Evolutionary conservation across 345 rosid species (phyloP), one percentile per base, ranked within the genome.

Genomic region (Eucalyptus marginata): DNA sequence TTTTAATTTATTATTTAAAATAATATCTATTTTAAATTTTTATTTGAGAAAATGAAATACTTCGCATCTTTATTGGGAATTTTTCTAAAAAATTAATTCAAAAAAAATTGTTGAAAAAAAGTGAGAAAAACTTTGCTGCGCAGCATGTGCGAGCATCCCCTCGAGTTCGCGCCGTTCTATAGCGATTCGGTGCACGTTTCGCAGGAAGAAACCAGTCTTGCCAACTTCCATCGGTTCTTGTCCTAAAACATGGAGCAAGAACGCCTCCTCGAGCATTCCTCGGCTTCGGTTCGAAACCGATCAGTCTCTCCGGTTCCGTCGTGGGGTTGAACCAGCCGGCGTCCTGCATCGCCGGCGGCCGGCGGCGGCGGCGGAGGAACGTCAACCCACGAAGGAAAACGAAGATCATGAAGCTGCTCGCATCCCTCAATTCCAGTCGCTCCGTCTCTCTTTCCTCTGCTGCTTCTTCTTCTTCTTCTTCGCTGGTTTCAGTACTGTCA

Each of bases 21-120:
- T 56, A 54, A 56, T 56, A 22, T 56, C 1, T 2, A 52, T 1
- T 52, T 52, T 3, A 7, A 7, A 1, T 0, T 0, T 0, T 52
- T 52, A 18, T 52, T 52, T 7, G 0, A 52, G 4, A 51, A 52
- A 52, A 52, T n/a, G n/a, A n/a, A n/a, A n/a, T n/a, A n/a, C n/a
- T n/a, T n/a, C n/a, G n/a, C n/a, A n/a, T n/a, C n/a, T n/a, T n/a
- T n/a, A n/a, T n/a, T n/a, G n/a, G n/a, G n/a, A n/a, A n/a, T n/a
- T n/a, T n/a, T n/a, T n/a, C n/a, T n/a, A n/a, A n/a, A n/a, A n/a
- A n/a, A n/a, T n/a, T n/a, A n/a, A n/a, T n/a, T n/a, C n/a, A n/a
- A n/a, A n/a, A 58, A 8, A 58, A 25, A 58, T 58, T 25, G 12
- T 58, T 10, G 64, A 25, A 59, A 27, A 58, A 27, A 11, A 3